Conservation (phyloP, 1,284 basidiomycete species). For the Cutaneotrichosporon sp. region DNA sequence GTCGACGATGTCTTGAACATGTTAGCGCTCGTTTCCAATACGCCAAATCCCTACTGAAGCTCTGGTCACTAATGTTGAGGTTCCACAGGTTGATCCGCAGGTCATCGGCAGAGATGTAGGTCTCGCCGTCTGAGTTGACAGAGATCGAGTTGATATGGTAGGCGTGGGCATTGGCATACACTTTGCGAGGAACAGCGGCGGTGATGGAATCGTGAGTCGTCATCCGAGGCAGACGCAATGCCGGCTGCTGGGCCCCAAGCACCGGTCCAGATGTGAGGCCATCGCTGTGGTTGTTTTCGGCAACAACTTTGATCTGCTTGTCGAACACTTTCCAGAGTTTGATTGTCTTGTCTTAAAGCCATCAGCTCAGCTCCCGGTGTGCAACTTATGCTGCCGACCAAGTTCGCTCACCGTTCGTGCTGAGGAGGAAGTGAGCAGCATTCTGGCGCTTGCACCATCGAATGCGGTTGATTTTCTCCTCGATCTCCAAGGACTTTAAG, state of each 20-base stretch:
- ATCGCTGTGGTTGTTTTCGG: constrained; percentile 91
- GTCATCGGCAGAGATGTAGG: constrained; percentile 98
- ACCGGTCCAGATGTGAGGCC: constrained; percentile 52
- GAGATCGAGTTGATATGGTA: constrained; percentile 99
- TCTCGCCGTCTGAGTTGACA: constrained; percentile 99
- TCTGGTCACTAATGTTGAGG: constrained; percentile 95
- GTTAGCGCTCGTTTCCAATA: background rate
- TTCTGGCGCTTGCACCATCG: constrained; percentile 99
- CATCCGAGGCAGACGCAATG: constrained; percentile 81
- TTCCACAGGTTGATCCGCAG: constrained; percentile 98
- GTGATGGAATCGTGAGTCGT: constrained; percentile 95
- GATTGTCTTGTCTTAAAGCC: constrained; percentile 88
- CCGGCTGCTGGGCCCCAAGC: constrained; percentile 56
- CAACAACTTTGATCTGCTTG: constrained; percentile 91
- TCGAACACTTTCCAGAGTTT: constrained; percentile 99
- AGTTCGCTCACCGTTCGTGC: constrained; percentile 86
- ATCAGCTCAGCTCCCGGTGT: no score
- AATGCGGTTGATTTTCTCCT: constrained; percentile 99
- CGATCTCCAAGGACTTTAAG: constrained; percentile 98
- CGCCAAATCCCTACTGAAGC: constrained; percentile 74
- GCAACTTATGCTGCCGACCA: no score
- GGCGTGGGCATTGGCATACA: constrained; percentile 98
- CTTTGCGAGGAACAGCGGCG: constrained; percentile 95
- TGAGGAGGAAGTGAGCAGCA: constrained; percentile 91
- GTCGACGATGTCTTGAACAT: constrained; percentile 90